Percentiles rank a stretch among this genome's conserved stretches.
Evolutionary conservation across 225 moss, liverwort and hornwort genomes (phyloP).

Genomic region (Lunularia cruciata): DNA sequence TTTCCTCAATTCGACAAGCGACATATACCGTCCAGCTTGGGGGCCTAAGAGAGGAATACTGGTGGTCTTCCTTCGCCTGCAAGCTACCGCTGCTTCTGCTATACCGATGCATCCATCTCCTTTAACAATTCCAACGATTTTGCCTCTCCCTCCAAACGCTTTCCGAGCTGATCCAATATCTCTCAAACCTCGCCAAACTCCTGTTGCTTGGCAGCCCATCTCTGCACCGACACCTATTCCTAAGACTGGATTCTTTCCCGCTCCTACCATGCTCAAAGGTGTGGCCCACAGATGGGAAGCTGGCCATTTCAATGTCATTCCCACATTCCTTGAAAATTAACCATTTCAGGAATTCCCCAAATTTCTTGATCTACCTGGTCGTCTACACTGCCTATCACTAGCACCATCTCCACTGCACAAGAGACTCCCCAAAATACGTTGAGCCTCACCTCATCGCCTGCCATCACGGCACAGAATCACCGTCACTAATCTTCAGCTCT

Average conservation of each 20-base stretch:
- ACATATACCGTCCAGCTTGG: conserved; percentile 10
- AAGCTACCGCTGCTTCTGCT: conserved; percentile 1
- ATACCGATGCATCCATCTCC: background rate
- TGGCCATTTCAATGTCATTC: conserved; percentile 26
- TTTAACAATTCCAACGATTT: conserved; percentile 4
- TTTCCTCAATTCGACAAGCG: background rate
- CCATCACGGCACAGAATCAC: background rate
- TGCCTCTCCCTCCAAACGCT: conserved; percentile 13
- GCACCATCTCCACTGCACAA: background rate
- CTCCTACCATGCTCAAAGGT: conserved; percentile 35
- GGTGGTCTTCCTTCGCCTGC: background rate
- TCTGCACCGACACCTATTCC: conserved; percentile 24
- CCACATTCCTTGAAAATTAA: conserved; percentile 5
- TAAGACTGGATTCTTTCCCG: conserved; percentile 22
- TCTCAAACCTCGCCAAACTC: conserved; percentile 21
- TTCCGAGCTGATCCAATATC: conserved; percentile 20
- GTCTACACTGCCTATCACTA: background rate
- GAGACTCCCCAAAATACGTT: background rate
- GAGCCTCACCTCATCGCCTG: background rate
- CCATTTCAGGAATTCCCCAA: background rate
- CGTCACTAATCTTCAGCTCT: background rate
- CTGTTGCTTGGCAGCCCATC: conserved; percentile 4
- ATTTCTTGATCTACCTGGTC: background rate
- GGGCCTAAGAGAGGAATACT: background rate
- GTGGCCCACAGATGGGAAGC: conserved; percentile 15